These are phyloP conservation scores for Trametes sp. DNA, from an alignment of 1,284 basidiomycete species.

Conservation along the genomic window DNA sequence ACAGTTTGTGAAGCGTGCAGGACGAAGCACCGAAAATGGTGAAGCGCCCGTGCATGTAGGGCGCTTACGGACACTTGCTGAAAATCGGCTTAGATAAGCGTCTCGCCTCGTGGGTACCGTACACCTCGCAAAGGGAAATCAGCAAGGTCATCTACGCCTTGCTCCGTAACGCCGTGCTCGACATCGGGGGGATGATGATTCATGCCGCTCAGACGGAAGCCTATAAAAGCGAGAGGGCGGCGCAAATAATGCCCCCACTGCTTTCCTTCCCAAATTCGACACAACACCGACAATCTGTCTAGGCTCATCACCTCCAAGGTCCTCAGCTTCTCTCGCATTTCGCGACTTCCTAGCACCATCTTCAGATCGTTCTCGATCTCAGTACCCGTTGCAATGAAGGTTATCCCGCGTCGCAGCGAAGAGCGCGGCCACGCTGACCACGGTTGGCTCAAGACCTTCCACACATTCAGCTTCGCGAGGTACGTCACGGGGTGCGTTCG, in stretches of 20 bases:
- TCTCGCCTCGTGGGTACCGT: conserved; percentile 25
- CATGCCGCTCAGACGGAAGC: conserved; percentile 6
- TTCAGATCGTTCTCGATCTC: conserved; percentile 15
- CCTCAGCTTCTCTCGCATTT: conserved; percentile 6
- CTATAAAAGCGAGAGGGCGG: conserved; percentile 19
- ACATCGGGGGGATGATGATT: conserved; percentile 18
- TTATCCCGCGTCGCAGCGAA: conserved; percentile 64
- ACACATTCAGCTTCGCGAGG: conserved; percentile 86
- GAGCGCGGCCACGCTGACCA: conserved; percentile 85
- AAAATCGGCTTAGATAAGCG: conserved; percentile 19
- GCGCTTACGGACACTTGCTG: conserved; percentile 4
- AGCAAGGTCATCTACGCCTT: conserved; percentile 2
- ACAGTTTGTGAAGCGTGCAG: conserved; percentile 57
- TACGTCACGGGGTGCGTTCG: conserved; percentile 44
- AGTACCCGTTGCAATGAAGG: conserved; percentile 44
- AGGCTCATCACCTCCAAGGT: not conserved
- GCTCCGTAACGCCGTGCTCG: conserved; percentile 7
- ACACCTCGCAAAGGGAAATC: conserved; percentile 28
- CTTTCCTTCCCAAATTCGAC: conserved; percentile 6
- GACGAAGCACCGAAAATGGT: conserved; percentile 27
- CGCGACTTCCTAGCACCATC: not conserved
- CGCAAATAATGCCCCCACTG: not conserved
- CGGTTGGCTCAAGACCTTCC: conserved; percentile 92
- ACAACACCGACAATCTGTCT: conserved; percentile 21
- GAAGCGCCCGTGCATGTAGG: conserved; percentile 14